Evolutionary conservation across 345 rosid species (phyloP).

Genomic region (Rhodamnia rubescens): DNA sequence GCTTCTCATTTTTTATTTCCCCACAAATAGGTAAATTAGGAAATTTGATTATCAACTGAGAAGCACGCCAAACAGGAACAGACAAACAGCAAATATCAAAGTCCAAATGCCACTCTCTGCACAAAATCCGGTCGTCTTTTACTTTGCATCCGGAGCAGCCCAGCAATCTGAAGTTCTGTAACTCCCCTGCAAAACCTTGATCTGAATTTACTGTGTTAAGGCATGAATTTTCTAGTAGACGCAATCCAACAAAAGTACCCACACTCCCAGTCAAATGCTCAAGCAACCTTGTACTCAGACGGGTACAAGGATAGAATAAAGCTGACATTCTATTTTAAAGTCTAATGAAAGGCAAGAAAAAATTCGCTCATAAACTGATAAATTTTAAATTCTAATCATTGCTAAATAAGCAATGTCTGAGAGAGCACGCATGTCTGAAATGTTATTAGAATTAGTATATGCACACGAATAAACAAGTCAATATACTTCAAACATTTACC

Average conservation of each 20-base stretch:
- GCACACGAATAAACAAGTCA: not conserved
- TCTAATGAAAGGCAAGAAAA: not conserved
- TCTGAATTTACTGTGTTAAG: slow-evolving; percentile 40
- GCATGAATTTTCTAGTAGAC: slow-evolving; percentile 12
- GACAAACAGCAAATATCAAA: slow-evolving; percentile 10
- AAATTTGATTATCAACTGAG: not conserved
- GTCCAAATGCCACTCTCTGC: slow-evolving; percentile 84
- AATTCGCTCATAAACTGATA: not conserved
- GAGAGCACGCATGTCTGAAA: not conserved
- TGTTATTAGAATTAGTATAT: not conserved
- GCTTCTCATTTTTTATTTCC: not conserved
- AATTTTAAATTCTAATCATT: not conserved
- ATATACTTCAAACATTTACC: not conserved
- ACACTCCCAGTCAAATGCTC: not conserved
- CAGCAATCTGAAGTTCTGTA: slow-evolving; percentile 81
- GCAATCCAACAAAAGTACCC: not conserved
- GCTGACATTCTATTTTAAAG: not conserved
- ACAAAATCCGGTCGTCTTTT: slow-evolving; percentile 79
- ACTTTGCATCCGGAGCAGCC: slow-evolving; percentile 80
- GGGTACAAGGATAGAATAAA: not conserved
- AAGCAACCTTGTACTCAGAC: not conserved
- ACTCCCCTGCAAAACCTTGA: slow-evolving; percentile 81
- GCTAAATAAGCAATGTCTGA: not conserved
- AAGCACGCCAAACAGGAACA: not conserved
- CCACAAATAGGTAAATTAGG: not conserved